Percentiles rank a stretch among this genome's conserved stretches.
Evolutionary conservation across 2,329 filamentous ascomycete genomes (phyloP).

Genomic region (Fusarium oligoseptatum): DNA sequence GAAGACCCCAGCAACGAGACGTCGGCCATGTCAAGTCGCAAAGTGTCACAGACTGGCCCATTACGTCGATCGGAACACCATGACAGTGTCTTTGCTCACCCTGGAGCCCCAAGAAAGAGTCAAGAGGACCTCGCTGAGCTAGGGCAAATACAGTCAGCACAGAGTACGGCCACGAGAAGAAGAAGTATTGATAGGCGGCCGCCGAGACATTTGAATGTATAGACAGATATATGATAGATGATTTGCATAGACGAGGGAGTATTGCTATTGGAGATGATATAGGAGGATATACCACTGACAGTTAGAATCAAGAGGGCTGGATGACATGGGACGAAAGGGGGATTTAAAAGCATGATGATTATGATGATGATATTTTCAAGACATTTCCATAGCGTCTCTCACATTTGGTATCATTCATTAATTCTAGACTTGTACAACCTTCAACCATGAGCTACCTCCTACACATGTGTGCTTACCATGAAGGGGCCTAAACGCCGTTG

Average conservation of each 20-base stretch:
- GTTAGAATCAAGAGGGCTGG: background rate
- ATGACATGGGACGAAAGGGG: background rate
- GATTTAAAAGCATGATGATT: background rate
- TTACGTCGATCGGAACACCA: conserved; percentile 19
- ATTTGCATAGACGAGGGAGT: background rate
- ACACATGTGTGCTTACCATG: background rate
- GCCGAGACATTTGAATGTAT: conserved; percentile 18
- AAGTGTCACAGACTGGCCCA: conserved; percentile 21
- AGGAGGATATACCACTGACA: conserved; percentile 26
- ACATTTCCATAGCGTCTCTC: background rate
- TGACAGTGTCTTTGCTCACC: conserved; percentile 46
- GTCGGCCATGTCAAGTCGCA: conserved; percentile 20
- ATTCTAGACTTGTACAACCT: background rate
- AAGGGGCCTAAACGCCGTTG: conserved; percentile 28
- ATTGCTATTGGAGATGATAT: conserved; percentile 16
- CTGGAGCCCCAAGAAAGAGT: conserved; percentile 48
- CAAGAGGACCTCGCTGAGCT: conserved; percentile 53
- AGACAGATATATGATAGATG: conserved; percentile 7
- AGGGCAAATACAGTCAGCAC: conserved; percentile 47
- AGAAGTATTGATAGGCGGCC: conserved; percentile 43
- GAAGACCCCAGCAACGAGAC: conserved; percentile 37
- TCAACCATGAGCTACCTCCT: background rate
- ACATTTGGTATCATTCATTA: conserved; percentile 27
- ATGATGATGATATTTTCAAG: background rate
- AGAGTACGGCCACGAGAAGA: conserved; percentile 49